phyloP scores from a whole-genome alignment of 1,139 yeast genomes.

The Tardiomyces depauwii region DNA sequence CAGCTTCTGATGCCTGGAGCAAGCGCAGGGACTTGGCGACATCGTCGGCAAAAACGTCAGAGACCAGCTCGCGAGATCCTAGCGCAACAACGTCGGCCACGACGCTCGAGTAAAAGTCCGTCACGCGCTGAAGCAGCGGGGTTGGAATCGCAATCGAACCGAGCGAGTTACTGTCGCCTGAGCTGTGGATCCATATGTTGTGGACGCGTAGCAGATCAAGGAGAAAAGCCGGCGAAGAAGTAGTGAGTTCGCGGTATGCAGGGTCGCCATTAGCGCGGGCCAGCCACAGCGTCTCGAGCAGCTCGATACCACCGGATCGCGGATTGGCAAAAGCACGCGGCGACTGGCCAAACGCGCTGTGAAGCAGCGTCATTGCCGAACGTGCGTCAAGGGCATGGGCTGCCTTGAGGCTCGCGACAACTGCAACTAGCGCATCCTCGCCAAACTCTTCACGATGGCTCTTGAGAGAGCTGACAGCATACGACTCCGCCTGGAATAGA shows the following conservation, averaged over 20 bases:
- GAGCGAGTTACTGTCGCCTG: slow-evolving; percentile 11
- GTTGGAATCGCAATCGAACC: slow-evolving; percentile 16
- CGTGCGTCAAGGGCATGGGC: background rate
- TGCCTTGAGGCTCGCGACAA: background rate
- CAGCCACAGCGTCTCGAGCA: slow-evolving; percentile 13
- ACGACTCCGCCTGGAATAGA: slow-evolving; percentile 12
- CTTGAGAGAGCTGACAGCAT: slow-evolving; percentile 15
- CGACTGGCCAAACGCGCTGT: background rate
- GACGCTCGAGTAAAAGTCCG: slow-evolving; percentile 9
- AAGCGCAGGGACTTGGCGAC: background rate
- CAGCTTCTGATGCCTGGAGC: background rate
- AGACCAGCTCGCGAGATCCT: background rate
- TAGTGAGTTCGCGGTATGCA: slow-evolving; percentile 2
- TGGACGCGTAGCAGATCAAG: slow-evolving; percentile 15
- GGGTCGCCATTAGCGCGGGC: slow-evolving; percentile 3
- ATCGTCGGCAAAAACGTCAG: background rate
- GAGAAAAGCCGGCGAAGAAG: slow-evolving; percentile 4
- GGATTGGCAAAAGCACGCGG: slow-evolving; percentile 12
- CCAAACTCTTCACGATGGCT: slow-evolving; percentile 6
- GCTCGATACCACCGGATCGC: slow-evolving; percentile 11
- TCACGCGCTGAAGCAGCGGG: slow-evolving; percentile 8
- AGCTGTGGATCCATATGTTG: slow-evolving; percentile 15
- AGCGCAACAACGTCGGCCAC: slow-evolving; percentile 8
- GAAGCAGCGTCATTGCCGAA: background rate
- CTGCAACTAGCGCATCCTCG: slow-evolving; percentile 4